Conservation (phyloP, 768 basidiomycete genomes). For the Brasilioporus rufonigricans region DNA sequence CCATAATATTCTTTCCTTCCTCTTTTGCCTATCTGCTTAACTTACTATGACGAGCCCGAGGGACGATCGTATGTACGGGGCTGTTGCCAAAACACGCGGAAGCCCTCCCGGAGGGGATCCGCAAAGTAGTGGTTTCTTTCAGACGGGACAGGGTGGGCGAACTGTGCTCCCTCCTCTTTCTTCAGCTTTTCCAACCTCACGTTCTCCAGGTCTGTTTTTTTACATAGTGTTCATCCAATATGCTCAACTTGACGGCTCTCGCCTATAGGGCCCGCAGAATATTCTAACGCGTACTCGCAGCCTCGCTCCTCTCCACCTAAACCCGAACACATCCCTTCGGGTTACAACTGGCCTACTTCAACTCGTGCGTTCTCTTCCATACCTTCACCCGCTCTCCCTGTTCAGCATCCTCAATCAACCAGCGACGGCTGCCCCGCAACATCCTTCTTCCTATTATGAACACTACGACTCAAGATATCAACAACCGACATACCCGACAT, state of each 20-base stretch:
- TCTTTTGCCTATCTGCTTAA: constrained; percentile 58
- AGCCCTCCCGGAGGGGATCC: constrained; percentile 63
- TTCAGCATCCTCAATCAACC: constrained; percentile 6
- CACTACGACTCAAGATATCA: constrained; percentile 52
- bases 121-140: constrained; percentile 65
- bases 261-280: constrained; percentile 58
- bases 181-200: constrained; percentile 84
- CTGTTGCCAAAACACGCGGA: constrained; percentile 58
- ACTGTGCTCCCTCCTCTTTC: constrained; percentile 83
- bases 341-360: constrained; percentile 43
- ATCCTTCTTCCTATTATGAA: constrained; percentile 52
- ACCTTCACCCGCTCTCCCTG: neutral
- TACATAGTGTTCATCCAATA: constrained; percentile 51
- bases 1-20: constrained; percentile 43
- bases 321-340: constrained; percentile 51
- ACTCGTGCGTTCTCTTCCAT: constrained; percentile 33
- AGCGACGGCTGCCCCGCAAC: constrained; percentile 45
- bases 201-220: constrained; percentile 83
- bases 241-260: constrained; percentile 57
- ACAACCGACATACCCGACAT: constrained; percentile 41
- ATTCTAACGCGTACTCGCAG: constrained; percentile 60
- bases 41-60: constrained; percentile 67
- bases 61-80: constrained; percentile 70
- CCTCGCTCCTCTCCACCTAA: constrained; percentile 62
- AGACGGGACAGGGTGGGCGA: constrained; percentile 86